These are phyloP conservation scores for Gentiana straminea DNA, from an alignment of 257 asterid species.

Conservation along the genomic window DNA sequence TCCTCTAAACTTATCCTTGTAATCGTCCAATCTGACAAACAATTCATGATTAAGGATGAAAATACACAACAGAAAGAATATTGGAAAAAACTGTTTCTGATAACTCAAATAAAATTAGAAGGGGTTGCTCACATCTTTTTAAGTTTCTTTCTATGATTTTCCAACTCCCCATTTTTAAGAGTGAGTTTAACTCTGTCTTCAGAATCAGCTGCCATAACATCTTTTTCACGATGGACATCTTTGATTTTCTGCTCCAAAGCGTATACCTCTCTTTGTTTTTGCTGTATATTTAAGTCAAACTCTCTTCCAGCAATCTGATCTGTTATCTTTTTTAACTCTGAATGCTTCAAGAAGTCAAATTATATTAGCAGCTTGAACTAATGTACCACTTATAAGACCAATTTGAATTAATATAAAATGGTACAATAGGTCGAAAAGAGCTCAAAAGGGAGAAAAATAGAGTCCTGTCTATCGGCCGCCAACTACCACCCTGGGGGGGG, in stretches of 20 bases:
- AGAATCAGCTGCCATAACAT: slow-evolving; percentile 63
- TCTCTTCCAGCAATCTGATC: slow-evolving; percentile 49
- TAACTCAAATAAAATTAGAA: slow-evolving; percentile 9
- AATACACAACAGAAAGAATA: slow-evolving; percentile 2
- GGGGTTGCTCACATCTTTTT: slow-evolving; percentile 33
- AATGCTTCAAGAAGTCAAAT: slow-evolving; percentile 35
- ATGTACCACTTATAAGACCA: slow-evolving; percentile 2
- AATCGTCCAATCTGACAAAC: slow-evolving; percentile 62
- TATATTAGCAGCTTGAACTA: slow-evolving; percentile 11
- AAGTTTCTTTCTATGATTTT: slow-evolving; percentile 60
- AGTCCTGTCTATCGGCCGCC: no score
- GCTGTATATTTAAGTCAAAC: slow-evolving; percentile 30
- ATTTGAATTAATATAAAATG: no score
- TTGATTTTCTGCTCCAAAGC: slow-evolving; percentile 50
- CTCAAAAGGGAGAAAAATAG: no score
- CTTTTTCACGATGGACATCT: slow-evolving; percentile 51
- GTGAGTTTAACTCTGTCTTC: slow-evolving; percentile 72
- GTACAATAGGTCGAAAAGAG: no score
- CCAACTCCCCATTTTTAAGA: slow-evolving; percentile 64
- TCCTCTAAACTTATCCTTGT: slow-evolving; percentile 66
- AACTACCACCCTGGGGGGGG: no score
- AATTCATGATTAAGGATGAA: slow-evolving; percentile 11
- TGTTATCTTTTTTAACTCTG: slow-evolving; percentile 60
- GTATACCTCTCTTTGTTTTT: slow-evolving; percentile 47
- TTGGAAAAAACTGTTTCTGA: slow-evolving; percentile 3